Conservation (phyloP, 306 rosid genomes). For the Spatholobus suberectus region DNA sequence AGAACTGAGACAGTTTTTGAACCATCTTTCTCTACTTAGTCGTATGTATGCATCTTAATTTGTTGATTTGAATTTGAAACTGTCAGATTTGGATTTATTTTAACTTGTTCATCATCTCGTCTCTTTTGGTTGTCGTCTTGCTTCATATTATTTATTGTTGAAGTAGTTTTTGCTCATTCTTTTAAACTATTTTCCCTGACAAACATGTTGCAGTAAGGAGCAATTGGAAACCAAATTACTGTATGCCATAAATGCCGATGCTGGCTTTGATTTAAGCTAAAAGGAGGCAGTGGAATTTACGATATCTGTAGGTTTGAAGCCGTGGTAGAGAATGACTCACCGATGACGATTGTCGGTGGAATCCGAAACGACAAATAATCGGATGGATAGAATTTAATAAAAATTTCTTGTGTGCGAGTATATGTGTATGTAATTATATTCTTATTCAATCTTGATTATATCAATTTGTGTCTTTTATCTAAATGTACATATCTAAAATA, state of each 20-base stretch:
- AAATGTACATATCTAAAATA: constrained; percentile 29
- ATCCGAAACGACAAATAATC: not conserved
- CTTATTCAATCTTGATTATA: not conserved
- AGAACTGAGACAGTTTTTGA: not conserved
- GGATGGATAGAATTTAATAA: constrained; percentile 1
- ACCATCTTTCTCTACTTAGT: not conserved
- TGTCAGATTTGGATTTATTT: not conserved
- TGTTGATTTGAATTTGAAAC: not conserved
- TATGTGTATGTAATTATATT: not conserved
- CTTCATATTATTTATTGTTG: not conserved
- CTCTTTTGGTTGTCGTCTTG: not conserved
- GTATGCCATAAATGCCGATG: constrained; percentile 92
- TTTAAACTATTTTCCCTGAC: constrained; percentile 18
- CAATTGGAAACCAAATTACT: constrained; percentile 86
- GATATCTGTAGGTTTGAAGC: not conserved
- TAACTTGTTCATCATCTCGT: not conserved
- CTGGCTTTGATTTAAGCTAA: constrained; percentile 96
- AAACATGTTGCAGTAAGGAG: constrained; percentile 72
- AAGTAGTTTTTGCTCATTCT: not conserved
- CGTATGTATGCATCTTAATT: not conserved
- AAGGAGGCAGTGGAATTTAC: constrained; percentile 2
- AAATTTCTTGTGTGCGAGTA: not conserved
- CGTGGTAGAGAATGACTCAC: not conserved
- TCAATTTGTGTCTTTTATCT: not conserved
- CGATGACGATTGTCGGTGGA: not conserved